phyloP scores from a whole-genome alignment of 495 filamentous ascomycete genomes.

The Elasticomyces elasticus region DNA sequence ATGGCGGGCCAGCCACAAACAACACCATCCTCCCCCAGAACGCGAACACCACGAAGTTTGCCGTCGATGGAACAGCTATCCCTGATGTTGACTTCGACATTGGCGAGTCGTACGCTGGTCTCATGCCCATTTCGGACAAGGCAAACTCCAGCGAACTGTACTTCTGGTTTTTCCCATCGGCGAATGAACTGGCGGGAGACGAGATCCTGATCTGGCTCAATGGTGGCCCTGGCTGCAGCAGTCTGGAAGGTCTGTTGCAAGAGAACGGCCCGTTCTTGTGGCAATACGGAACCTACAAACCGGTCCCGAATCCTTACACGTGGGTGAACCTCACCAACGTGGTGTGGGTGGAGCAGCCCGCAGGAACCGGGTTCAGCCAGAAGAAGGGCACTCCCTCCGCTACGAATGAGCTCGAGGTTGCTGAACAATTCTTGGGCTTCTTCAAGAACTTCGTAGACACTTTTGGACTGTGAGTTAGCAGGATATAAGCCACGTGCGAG shows the following conservation, averaged over 20 bases:
- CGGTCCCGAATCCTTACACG: constrained; percentile 22
- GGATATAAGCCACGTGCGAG: too few relatives aligned
- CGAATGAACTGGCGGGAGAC: constrained; percentile 24
- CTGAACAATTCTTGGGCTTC: constrained; percentile 51
- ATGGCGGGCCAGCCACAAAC: constrained; percentile 15
- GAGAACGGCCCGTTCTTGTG: constrained; percentile 35
- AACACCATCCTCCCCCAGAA: constrained; percentile 29
- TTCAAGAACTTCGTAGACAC: constrained; percentile 54
- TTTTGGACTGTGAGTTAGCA: constrained; percentile 51
- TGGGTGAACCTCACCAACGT: constrained; percentile 28
- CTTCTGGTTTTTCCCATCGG: constrained; percentile 36
- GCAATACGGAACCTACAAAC: constrained; percentile 33
- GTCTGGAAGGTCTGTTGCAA: constrained; percentile 32
- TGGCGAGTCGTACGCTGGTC: constrained; percentile 35
- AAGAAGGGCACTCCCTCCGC: constrained; percentile 41
- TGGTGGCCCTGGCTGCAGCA: constrained; percentile 31
- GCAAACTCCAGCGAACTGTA: constrained; percentile 29
- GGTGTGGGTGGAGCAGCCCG: constrained; percentile 29
- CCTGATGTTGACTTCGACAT: constrained; percentile 36
- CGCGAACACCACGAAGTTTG: constrained; percentile 30
- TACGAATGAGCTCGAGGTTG: constrained; percentile 45
- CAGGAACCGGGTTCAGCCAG: constrained; percentile 40
- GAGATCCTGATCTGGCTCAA: constrained; percentile 36
- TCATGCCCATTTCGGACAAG: constrained; percentile 30
- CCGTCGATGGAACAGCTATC: constrained; percentile 32